A percentile compares a stretch with the other conserved stretches of the same genome.
These are phyloP conservation scores for Scheffersomyces lignicola DNA, from an alignment of 1,139 yeast genomes.

Conservation along the genomic window DNA sequence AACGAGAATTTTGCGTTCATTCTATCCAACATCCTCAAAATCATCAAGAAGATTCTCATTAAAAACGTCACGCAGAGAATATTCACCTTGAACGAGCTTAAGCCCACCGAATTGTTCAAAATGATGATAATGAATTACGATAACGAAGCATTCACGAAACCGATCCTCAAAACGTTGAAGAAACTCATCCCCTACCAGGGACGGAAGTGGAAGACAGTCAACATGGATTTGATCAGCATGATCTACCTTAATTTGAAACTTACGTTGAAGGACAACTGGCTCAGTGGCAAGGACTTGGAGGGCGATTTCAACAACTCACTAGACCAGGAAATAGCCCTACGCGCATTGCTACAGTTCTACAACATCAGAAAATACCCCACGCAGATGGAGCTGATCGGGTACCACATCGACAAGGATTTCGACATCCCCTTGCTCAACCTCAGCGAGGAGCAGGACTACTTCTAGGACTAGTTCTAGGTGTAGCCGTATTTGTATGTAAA, in stretches of 20 bases:
- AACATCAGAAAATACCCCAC: conserved; percentile 58
- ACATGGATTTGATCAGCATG: conserved; percentile 90
- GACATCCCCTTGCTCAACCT: conserved; percentile 23
- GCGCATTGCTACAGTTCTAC: conserved; percentile 80
- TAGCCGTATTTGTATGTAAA: neutral
- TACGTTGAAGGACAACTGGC: conserved; percentile 82
- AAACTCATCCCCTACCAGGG: conserved; percentile 89
- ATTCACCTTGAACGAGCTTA: conserved; percentile 53
- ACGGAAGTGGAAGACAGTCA: conserved; percentile 88
- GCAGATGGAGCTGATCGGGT: conserved; percentile 58
- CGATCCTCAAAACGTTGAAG: conserved; percentile 72
- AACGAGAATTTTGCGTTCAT: conserved; percentile 47
- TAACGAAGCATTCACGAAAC: conserved; percentile 63
- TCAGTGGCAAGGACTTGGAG: conserved; percentile 79
- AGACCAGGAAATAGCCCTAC: conserved; percentile 82
- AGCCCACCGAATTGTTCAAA: conserved; percentile 53
- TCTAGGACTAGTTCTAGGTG: conserved; percentile 9
- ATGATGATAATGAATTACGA: conserved; percentile 50
- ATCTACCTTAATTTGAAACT: conserved; percentile 77
- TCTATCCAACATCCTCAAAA: conserved; percentile 44
- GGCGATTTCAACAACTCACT: conserved; percentile 75
- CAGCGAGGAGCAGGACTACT: conserved; percentile 12
- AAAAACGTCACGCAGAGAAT: conserved; percentile 54
- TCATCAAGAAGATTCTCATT: conserved; percentile 44
- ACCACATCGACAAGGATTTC: conserved; percentile 30